Evolutionary conservation across 116 monocot species (phyloP).

Genomic region (Iris pallida): DNA sequence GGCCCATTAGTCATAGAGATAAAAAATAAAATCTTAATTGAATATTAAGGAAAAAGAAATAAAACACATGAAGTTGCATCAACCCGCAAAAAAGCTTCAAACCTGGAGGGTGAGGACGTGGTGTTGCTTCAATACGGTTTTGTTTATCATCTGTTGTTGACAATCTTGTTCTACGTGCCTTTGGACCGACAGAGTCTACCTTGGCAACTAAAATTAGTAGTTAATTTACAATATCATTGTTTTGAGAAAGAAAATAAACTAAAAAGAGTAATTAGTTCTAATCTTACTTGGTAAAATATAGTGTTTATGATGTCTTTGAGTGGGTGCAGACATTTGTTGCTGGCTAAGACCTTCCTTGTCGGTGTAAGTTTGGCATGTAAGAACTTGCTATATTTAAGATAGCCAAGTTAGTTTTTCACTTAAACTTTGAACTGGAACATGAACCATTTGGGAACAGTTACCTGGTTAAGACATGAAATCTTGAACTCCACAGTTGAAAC

Average conservation of each 20-base stretch:
- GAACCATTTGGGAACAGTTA: slow-evolving; percentile 2
- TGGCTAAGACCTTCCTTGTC: slow-evolving; percentile 64
- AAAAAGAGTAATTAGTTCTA: not conserved
- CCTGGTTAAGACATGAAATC: slow-evolving; percentile 76
- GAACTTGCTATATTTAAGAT: slow-evolving; percentile 27
- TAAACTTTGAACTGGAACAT: not conserved
- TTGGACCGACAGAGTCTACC: slow-evolving; percentile 27
- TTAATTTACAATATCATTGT: not conserved
- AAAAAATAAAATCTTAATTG: not conserved
- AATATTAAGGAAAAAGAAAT: not conserved
- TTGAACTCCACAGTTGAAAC: slow-evolving; percentile 54
- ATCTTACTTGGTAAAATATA: slow-evolving; percentile 74
- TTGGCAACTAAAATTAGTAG: not conserved
- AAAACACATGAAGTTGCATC: not conserved
- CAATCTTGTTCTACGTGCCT: slow-evolving; percentile 8
- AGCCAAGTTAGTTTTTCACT: not conserved
- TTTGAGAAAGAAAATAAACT: not conserved
- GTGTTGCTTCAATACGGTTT: slow-evolving; percentile 19
- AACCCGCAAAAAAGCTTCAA: not conserved
- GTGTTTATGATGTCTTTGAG: slow-evolving; percentile 73
- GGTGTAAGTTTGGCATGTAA: slow-evolving; percentile 59
- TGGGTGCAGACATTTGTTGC: slow-evolving; percentile 37
- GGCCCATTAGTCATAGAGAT: not conserved
- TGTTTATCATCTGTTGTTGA: slow-evolving; percentile 3
- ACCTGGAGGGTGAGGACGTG: slow-evolving; percentile 40